These are phyloP conservation scores for Apocynum venetum DNA, from an alignment of 257 asterid genomes.

Conservation along the genomic window DNA sequence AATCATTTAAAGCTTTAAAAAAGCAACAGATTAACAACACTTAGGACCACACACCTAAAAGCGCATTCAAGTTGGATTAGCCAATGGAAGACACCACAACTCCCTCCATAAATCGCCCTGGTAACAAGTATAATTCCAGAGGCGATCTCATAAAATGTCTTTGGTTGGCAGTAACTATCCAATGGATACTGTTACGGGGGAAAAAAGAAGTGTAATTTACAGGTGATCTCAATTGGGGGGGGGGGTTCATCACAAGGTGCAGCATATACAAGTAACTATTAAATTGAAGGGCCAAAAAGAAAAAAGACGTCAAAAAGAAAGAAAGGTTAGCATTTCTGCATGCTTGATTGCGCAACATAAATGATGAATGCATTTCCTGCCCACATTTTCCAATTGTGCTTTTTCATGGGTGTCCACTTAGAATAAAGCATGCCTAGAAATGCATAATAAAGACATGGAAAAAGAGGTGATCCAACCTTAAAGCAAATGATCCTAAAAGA, in stretches of 20 bases:
- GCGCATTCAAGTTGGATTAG: neutral
- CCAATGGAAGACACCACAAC: neutral
- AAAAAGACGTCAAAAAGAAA: constrained; percentile 11
- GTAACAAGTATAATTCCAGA: neutral
- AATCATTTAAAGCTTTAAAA: constrained; percentile 9
- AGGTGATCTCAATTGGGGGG: neutral
- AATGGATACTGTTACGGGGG: neutral
- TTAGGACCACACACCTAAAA: constrained; percentile 3
- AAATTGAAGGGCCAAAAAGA: neutral
- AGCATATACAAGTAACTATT: constrained; percentile 1
- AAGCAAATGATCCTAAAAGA: constrained; percentile 4
- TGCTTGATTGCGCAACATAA: constrained; percentile 19
- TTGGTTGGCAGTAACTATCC: neutral
- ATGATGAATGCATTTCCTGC: constrained; percentile 26
- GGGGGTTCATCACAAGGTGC: constrained; percentile 5
- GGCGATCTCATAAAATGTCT: neutral
- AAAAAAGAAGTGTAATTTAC: neutral
- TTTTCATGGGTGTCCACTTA: constrained; percentile 31
- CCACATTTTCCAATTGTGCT: constrained; percentile 24
- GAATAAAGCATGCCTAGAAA: constrained; percentile 18
- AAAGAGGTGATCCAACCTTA: constrained; percentile 18
- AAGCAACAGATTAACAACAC: neutral
- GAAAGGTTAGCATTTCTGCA: constrained; percentile 2
- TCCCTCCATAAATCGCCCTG: neutral
- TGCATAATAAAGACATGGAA: constrained; percentile 16